Evolutionary conservation across 352 stramenopile genomes (phyloP).

Genomic region (Halophytophthora batemanensis): DNA sequence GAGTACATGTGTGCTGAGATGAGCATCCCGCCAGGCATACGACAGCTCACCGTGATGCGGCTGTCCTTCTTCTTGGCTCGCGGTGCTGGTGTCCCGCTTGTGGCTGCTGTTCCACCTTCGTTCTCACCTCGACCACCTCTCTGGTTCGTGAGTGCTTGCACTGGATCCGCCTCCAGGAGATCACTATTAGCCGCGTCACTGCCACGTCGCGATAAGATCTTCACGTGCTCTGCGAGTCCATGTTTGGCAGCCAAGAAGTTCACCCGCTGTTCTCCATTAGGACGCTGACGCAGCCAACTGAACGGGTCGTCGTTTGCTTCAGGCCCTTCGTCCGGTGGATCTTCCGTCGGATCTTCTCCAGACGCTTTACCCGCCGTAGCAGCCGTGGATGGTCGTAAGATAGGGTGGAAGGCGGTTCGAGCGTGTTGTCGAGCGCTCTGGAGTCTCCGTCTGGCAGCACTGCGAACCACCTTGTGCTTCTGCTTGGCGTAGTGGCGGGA

Average conservation of each 20-base stretch:
- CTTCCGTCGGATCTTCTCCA: neutral
- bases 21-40: constrained; percentile 52
- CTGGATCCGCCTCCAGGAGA: too few relatives aligned
- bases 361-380: neutral
- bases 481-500: constrained; percentile 57
- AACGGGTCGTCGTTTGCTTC: constrained; percentile 40
- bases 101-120: too few relatives aligned
- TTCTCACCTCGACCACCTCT: too few relatives aligned
- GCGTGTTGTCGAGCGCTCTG: constrained; percentile 12
- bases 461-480: constrained; percentile 35
- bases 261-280: constrained; percentile 50
- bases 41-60: constrained; percentile 46
- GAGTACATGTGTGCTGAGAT: constrained; percentile 38
- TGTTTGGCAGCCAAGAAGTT: constrained; percentile 46
- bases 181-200: neutral
- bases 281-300: constrained; percentile 48
- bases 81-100: neutral
- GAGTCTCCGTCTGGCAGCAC: constrained; percentile 19
- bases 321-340: neutral
- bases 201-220: constrained; percentile 12
- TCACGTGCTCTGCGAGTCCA: constrained; percentile 37
- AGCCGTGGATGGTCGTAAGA: constrained; percentile 9
- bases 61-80: constrained; percentile 17
- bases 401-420: constrained; percentile 13
- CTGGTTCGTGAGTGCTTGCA: neutral